phyloP scores from a whole-genome alignment of 345 rosid species.

The Corymbia maculata region DNA sequence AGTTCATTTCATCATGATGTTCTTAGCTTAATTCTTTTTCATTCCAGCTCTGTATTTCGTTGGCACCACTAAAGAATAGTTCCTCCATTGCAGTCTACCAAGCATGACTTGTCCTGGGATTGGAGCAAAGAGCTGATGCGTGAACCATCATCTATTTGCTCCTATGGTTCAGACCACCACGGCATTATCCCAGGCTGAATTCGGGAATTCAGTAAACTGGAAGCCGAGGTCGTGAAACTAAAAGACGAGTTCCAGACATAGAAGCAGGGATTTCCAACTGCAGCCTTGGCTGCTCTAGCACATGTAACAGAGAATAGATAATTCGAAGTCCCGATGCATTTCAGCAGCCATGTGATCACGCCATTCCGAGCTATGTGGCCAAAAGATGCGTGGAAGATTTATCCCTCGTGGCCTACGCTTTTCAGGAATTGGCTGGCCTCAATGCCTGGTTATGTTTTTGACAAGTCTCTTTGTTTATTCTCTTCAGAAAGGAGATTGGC shows the following conservation, averaged over 20 bases:
- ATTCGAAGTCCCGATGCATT: neutral
- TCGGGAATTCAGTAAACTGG: neutral
- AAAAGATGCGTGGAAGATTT: neutral
- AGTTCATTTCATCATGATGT: neutral
- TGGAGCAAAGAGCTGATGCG: neutral
- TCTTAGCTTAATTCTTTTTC: neutral
- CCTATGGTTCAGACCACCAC: neutral
- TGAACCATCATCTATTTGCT: neutral
- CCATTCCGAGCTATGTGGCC: neutral
- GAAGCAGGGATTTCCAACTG: neutral
- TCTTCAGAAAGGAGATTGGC: neutral
- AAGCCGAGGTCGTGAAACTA: neutral
- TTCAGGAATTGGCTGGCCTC: neutral
- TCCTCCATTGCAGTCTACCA: neutral
- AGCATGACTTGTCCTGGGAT: neutral
- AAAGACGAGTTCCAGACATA: neutral
- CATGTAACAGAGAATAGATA: neutral
- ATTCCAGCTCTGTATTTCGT: neutral
- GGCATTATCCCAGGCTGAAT: neutral
- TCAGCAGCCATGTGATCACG: neutral
- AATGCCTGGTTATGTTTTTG: neutral
- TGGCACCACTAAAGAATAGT: neutral
- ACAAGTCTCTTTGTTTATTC: neutral
- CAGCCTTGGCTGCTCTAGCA: conserved; percentile 2
- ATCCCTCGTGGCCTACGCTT: neutral